A percentile compares a stretch with the other conserved stretches of the same genome.
Conservation (phyloP, 768 basidiomycete species). For the Filobasidium floriforme region DNA sequence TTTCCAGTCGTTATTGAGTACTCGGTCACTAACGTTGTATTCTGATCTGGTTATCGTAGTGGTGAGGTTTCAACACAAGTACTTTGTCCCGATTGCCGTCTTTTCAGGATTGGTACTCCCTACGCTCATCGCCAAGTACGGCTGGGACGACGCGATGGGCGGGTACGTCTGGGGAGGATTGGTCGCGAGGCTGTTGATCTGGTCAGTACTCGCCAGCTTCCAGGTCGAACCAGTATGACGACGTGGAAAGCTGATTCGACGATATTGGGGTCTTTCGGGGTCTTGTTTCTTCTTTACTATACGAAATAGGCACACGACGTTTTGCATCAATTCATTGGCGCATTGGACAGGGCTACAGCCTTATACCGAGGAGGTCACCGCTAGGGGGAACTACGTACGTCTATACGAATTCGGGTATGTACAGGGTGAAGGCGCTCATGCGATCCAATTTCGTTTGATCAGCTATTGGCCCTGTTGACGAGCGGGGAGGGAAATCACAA, state of each 20-base stretch:
- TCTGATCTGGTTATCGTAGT: constrained; percentile 46
- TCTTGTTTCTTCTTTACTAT: too few species aligned
- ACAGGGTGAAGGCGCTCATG: not conserved
- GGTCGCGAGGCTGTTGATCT: constrained; percentile 57
- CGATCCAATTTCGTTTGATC: not conserved
- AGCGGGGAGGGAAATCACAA: constrained; percentile 74
- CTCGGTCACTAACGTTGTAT: not conserved
- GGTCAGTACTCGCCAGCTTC: constrained; percentile 31
- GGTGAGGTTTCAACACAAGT: constrained; percentile 62
- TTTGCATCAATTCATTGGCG: constrained; percentile 51
- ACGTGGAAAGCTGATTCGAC: not conserved
- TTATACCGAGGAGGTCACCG: constrained; percentile 72
- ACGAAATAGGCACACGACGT: constrained; percentile 39
- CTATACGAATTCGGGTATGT: not conserved
- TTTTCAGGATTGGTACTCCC: constrained; percentile 58
- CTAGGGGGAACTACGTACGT: constrained; percentile 62
- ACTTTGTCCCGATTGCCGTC: constrained; percentile 61
- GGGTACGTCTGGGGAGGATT: constrained; percentile 66
- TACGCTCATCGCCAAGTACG: constrained; percentile 50
- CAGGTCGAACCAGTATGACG: constrained; percentile 47
- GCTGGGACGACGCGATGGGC: constrained; percentile 60
- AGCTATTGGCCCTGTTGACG: constrained; percentile 64
- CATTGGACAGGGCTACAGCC: constrained; percentile 76
- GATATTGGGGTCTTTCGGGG: too few species aligned
- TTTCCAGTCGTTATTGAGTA: too few species aligned